Evolutionary conservation across 345 rosid genomes (phyloP).

Genomic region (Leavenworthia alabamica): DNA sequence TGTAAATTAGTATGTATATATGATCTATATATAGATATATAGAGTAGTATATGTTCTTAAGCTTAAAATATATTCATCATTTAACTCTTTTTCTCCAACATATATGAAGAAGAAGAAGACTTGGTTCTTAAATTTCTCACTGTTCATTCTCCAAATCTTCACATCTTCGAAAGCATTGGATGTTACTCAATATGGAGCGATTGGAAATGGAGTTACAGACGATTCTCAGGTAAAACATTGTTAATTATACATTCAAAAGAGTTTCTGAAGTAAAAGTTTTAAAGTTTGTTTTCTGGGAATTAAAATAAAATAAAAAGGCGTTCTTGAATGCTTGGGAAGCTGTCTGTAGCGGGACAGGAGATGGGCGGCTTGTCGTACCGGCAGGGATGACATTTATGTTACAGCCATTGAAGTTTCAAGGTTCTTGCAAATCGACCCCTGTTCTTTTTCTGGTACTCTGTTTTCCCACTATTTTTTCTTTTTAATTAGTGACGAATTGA

Average conservation of each 20-base stretch:
- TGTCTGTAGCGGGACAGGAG: constrained; percentile 23
- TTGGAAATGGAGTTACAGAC: constrained; percentile 31
- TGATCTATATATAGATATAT: neutral
- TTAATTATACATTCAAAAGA: neutral
- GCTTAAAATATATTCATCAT: neutral
- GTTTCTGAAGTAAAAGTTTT: neutral
- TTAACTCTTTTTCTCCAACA: neutral
- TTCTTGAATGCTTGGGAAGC: constrained; percentile 37
- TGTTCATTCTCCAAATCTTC: constrained; percentile 23
- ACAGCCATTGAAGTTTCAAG: constrained; percentile 34
- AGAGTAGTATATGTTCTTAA: neutral
- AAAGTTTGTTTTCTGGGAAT: neutral
- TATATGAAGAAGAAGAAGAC: constrained; percentile 22
- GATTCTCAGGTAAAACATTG: constrained; percentile 20
- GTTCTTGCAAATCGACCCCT: constrained; percentile 35
- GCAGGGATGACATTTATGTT: constrained; percentile 28
- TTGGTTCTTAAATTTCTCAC: constrained; percentile 15
- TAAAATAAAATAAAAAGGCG: constrained; percentile 25
- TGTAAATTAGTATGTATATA: neutral
- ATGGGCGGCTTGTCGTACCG: constrained; percentile 27
- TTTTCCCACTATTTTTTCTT: neutral
- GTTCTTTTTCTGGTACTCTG: constrained; percentile 35
- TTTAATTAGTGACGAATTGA: neutral
- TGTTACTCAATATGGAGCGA: constrained; percentile 31
- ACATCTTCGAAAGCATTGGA: constrained; percentile 26